Evolutionary conservation across 176 grass and related monocot species (phyloP), one percentile per base, ranked within the genome.

Genomic region (Oryza brachyantha): DNA sequence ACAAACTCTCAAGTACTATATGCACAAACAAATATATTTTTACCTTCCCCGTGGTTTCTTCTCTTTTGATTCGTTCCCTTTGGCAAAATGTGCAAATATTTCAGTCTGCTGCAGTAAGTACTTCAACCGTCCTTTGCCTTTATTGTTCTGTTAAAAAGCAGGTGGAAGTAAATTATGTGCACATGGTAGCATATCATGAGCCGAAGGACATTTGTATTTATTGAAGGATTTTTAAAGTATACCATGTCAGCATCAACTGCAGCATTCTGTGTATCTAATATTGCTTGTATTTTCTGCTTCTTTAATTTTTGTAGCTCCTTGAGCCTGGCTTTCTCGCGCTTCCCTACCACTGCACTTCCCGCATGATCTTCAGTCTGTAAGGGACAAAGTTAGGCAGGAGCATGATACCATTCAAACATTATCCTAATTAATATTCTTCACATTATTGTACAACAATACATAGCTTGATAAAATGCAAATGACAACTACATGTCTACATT

Each of bases 21-120:
- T 29, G 10, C 54, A 84, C 14, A 58, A 52, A 77, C 68, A 70
- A 70, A 25, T 39, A 31, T 1, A 62, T 43, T 41, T 35, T 61
- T 90, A 97, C 94, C 91, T 88, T 73, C 88, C 94, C 52, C 89
- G 92, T 57, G 91, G 68, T 25, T 88, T 97, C 77, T 89, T 97
- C 75, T 97, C 91, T 58, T 93, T 85, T 2, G 91, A 81, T 68
- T 79, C 61, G 40, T 81, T 78, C 78, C 91, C 91, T 79, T 97
- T 93, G 61, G 94, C 89, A 69, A 97, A 97, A 83, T 97, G 94
- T 31, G 94, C 81, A 84, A 97, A 97, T 84, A 97, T 90, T 66
- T 97, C 91, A 68, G 94, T 97, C 84, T 97, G 94, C 60, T 97
- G 88, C 34, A 97, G 86, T 32, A 97, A 79, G 65, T 93, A 97